Conservation (phyloP, 805 yeast species). For the Zygoascus biomembranicola region DNA sequence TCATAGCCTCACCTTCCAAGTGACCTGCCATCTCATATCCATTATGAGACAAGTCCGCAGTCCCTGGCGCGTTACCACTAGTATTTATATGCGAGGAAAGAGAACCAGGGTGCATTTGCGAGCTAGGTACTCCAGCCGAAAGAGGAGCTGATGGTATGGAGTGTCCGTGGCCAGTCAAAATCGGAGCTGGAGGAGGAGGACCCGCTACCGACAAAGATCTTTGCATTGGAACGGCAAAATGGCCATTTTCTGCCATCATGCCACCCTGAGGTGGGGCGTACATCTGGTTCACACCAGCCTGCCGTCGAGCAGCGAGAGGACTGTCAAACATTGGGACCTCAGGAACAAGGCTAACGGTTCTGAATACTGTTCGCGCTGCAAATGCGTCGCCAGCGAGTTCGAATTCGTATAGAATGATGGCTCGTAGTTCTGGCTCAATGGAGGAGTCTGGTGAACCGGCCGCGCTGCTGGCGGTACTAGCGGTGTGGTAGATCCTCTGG, state of each 20-base stretch:
- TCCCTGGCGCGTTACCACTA: background rate
- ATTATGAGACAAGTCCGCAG: background rate
- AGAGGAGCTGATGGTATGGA: background rate
- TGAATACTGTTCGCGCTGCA: slow-evolving; percentile 30
- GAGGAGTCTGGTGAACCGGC: slow-evolving; percentile 2
- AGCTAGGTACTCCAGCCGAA: background rate
- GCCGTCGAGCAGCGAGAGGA: slow-evolving; percentile 1
- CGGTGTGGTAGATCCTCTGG: slow-evolving; percentile 23
- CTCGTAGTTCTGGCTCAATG: slow-evolving; percentile 16
- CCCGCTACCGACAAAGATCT: background rate
- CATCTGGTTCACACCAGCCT: background rate
- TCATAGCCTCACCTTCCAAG: slow-evolving; percentile 14
- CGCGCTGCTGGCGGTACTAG: slow-evolving; percentile 2
- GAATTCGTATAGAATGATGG: slow-evolving; percentile 29
- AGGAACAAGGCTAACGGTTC: slow-evolving; percentile 6
- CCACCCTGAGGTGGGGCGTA: background rate
- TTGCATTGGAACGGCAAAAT: background rate
- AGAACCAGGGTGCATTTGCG: background rate
- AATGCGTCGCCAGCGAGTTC: slow-evolving; percentile 28
- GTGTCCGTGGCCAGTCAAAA: background rate
- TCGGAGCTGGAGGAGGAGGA: background rate
- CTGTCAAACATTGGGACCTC: background rate
- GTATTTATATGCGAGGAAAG: background rate
- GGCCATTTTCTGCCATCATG: background rate
- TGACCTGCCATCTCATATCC: background rate